Percentiles rank a stretch among this genome's conserved stretches.
phyloP scores from a whole-genome alignment of 495 filamentous ascomycete genomes.

The Annulohypoxylon stygium region DNA sequence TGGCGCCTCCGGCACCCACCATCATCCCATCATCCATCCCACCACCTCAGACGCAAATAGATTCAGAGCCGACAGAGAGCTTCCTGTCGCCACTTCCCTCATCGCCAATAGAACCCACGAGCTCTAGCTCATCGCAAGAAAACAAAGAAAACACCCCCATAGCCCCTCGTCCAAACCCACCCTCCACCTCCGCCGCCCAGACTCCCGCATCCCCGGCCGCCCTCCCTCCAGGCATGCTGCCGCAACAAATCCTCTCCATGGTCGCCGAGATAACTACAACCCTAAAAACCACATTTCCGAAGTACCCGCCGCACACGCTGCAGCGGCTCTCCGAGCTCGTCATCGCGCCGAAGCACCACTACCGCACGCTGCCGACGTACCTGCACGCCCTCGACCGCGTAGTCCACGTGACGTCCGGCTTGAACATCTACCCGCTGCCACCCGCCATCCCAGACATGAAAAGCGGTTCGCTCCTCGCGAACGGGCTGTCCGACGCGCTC shows the following conservation, averaged over 20 bases:
- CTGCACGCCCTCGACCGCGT: conserved; percentile 93
- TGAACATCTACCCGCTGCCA: conserved; percentile 85
- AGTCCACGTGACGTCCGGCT: conserved; percentile 87
- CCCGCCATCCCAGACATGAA: conserved; percentile 67
- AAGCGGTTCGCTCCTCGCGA: conserved; percentile 59
- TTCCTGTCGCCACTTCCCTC: conserved; percentile 62
- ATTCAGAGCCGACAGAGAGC: conserved; percentile 69
- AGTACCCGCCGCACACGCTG: conserved; percentile 88
- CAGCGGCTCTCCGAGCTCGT: conserved; percentile 96
- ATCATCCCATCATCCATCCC: conserved; percentile 51
- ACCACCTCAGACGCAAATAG: conserved; percentile 47
- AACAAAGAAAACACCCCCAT: conserved; percentile 62
- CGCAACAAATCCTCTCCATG: conserved; percentile 72
- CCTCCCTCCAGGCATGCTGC: conserved; percentile 63
- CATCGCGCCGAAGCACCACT: conserved; percentile 79
- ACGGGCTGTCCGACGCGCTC: conserved; percentile 75
- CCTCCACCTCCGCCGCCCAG: conserved; percentile 37
- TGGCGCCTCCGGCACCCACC: conserved; percentile 52
- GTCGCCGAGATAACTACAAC: conserved; percentile 74
- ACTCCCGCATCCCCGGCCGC: conserved; percentile 38
- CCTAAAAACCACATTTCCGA: conserved; percentile 75
- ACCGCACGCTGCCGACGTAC: conserved; percentile 82
- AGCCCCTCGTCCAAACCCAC: conserved; percentile 36
- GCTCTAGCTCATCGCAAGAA: conserved; percentile 62
- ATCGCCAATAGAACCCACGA: conserved; percentile 61